Conservation (phyloP, 2,329 filamentous ascomycete species). For the Nothophoma quercina region DNA sequence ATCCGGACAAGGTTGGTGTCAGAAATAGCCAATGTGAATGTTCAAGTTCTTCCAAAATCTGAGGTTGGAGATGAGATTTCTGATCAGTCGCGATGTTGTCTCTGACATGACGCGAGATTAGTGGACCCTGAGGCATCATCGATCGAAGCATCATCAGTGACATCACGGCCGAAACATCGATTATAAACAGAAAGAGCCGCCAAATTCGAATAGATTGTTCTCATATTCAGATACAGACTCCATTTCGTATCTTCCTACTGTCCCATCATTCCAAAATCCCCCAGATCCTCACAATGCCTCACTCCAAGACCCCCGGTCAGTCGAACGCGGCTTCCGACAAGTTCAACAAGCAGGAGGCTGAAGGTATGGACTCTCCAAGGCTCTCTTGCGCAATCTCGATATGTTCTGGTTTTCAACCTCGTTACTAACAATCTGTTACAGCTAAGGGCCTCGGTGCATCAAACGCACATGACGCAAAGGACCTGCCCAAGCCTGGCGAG, state of each 20-base stretch:
- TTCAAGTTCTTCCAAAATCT: too few relatives aligned
- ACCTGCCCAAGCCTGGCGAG: constrained; percentile 21
- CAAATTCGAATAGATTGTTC: background rate
- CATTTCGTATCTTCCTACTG: too few relatives aligned
- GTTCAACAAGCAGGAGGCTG: constrained; percentile 26
- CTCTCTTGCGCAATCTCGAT: accelerated
- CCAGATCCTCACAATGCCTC: constrained; percentile 18
- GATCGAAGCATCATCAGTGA: constrained; percentile 7
- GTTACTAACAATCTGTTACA: background rate
- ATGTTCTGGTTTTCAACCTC: background rate
- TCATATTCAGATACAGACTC: background rate
- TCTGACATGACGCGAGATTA: constrained; percentile 2
- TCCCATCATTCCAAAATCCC: background rate
- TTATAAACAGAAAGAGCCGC: constrained; percentile 10
- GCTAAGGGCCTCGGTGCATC: constrained; percentile 28
- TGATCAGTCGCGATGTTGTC: background rate
- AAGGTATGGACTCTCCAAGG: constrained; percentile 13
- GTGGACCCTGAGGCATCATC: constrained; percentile 11
- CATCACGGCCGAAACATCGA: constrained; percentile 6
- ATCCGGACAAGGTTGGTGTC: too few relatives aligned
- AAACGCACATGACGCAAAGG: constrained; percentile 26
- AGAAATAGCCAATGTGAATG: too few relatives aligned
- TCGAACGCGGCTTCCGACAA: constrained; percentile 28
- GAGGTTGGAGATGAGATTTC: background rate
- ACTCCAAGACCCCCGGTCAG: constrained; percentile 30